Base-by-base conservation (phyloP, 805 yeast species). In the Metschnikowia similis region DNA sequence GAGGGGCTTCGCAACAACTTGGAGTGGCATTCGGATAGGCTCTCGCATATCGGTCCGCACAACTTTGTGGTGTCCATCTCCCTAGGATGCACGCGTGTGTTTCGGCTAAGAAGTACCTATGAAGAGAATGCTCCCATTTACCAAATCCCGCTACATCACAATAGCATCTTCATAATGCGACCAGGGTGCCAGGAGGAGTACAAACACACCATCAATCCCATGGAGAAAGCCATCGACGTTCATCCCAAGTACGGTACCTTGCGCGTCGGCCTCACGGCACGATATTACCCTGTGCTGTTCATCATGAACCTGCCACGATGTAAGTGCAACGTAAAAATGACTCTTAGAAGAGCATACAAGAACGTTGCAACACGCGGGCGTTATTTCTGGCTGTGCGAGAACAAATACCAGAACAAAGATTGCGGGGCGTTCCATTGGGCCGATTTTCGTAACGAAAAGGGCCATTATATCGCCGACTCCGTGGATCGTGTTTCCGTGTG, bases 181-280 rank as follows among this genome's bases (percentile, higher is more conserved):
- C 85, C 89, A 1, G 89, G 89, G 0, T 83, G 87, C 53, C 96
- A 87, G 61, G 96, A 87, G 55, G 80, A 79, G 45, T 87, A 67
- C 61, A 85, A 82, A 58, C 96, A 88, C 59, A 70, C 82, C 51
- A 80, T 87, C 0, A 79, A 79, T 4, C 70, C 82, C 0, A 65
- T 74, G 37, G 61, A 65, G 6, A 66, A 66, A 50, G 55, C 65
- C 7, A 64, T 81, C 2, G 68, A 72, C 14, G 55, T 67, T 0
- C 84, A 84, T 54, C 75, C 77, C 0, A 64, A 75, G 0, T 61
- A 83, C 0, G 85, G 84, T 0, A 56, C 74, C 1, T 52, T 71
- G 4, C 66, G 96, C 46, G 76, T 84, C 53, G 86, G 83, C 54
- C 61, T 87, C 37, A 88, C 95, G 0, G 85, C 79, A 59, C 65